phyloP scores from a whole-genome alignment of 176 grass and related monocot genomes.

The Paspalum vaginatum region DNA sequence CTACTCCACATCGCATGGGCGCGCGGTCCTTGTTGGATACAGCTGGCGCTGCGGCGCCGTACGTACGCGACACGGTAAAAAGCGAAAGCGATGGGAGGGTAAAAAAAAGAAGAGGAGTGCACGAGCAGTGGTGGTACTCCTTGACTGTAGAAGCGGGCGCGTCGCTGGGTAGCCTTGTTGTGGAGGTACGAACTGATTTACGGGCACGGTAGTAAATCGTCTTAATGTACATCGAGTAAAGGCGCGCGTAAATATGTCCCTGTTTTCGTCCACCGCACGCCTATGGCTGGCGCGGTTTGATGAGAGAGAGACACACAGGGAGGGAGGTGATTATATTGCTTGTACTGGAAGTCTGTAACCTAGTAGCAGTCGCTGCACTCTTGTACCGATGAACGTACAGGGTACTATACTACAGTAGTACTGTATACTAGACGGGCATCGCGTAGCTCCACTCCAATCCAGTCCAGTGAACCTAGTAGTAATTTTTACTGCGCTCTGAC shows the following conservation, averaged over 20 bases:
- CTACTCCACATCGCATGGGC: neutral
- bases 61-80: conserved; percentile 40
- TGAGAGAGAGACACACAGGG: too few species aligned
- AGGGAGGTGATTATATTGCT: too few species aligned
- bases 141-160: neutral
- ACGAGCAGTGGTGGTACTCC: too few species aligned
- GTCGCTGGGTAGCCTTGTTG: too few species aligned
- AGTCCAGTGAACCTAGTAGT: too few species aligned
- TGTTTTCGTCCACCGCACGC: neutral
- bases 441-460: too few species aligned
- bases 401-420: too few species aligned
- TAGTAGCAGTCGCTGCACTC: too few species aligned
- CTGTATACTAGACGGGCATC: too few species aligned
- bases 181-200: neutral
- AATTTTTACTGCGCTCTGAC: too few species aligned
- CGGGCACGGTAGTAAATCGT: neutral
- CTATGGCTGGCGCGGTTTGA: neutral
- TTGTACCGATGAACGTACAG: too few species aligned
- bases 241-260: neutral
- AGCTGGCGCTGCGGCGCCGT: conserved; percentile 21
- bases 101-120: neutral
- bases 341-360: too few species aligned
- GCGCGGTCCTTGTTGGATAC: conserved; percentile 9
- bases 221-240: neutral
- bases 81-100: neutral